Evolutionary conservation across 2,329 filamentous ascomycete species (phyloP).

Genomic region (Arthrinium phaeospermum): DNA sequence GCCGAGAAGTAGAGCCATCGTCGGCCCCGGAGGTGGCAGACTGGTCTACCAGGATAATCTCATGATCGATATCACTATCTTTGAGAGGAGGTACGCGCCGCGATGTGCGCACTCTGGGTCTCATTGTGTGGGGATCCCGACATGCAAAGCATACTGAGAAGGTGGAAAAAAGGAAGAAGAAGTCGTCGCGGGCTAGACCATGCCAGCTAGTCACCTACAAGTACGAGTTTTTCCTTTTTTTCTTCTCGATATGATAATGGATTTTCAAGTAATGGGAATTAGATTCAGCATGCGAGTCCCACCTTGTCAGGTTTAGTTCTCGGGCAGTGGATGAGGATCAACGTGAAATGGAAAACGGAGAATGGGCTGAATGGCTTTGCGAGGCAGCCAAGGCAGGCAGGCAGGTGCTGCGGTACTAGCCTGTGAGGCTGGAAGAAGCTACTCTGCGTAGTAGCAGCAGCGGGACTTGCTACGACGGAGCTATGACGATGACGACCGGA

Average conservation of each 20-base stretch:
- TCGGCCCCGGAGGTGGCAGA: constrained; percentile 30
- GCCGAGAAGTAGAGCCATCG: not conserved
- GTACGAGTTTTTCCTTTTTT: not conserved
- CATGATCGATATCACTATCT: constrained; percentile 71
- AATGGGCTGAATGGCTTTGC: constrained; percentile 1
- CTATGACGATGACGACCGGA: not conserved
- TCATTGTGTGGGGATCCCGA: constrained; percentile 41
- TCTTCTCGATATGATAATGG: not conserved
- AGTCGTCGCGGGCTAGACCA: not conserved
- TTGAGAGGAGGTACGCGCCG: constrained; percentile 61
- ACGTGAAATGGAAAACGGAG: not conserved
- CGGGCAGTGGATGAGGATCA: not conserved
- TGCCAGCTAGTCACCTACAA: not conserved
- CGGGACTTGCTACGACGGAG: constrained; percentile 5
- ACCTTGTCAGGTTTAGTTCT: not conserved
- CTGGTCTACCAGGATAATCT: constrained; percentile 71
- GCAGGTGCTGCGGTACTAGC: not conserved
- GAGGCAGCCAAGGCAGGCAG: not conserved
- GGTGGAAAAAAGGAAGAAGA: constrained; percentile 20
- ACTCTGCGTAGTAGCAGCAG: not conserved
- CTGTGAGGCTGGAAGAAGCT: not conserved
- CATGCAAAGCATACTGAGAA: constrained; percentile 33
- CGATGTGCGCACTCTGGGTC: constrained; percentile 51
- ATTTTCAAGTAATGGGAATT: not conserved
- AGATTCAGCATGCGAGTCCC: not conserved